Conservation (phyloP, 768 basidiomycete species). For the Tricholoma hemisulphureum region DNA sequence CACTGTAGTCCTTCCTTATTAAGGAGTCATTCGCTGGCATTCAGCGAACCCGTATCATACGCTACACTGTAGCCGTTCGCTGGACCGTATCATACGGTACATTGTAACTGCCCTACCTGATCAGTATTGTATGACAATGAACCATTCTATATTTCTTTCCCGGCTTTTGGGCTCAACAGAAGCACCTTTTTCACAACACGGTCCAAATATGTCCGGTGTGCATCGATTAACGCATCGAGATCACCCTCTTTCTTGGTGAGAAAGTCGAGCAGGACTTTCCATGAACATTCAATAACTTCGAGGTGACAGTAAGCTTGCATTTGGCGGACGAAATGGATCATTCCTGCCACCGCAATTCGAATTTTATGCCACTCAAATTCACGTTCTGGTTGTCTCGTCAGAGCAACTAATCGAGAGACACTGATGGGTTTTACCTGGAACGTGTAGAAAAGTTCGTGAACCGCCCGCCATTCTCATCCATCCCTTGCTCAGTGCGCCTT, state of each 20-base stretch:
- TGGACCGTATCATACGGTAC: too few relatives aligned
- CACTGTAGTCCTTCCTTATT: too few relatives aligned
- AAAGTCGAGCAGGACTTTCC: slow-evolving; percentile 83
- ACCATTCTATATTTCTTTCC: slow-evolving; percentile 65
- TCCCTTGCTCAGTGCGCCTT: slow-evolving; percentile 69
- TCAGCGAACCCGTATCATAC: too few relatives aligned
- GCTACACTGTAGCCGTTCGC: too few relatives aligned
- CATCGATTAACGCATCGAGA: slow-evolving; percentile 88
- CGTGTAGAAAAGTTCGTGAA: slow-evolving; percentile 70
- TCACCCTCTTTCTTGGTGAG: slow-evolving; percentile 89
- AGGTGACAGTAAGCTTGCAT: slow-evolving; percentile 92
- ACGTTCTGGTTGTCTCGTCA: slow-evolving; percentile 46
- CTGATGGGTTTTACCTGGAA: slow-evolving; percentile 60
- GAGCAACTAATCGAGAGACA: neutral
- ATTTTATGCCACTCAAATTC: slow-evolving; percentile 87
- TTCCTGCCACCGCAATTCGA: slow-evolving; percentile 84
- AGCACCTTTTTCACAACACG: slow-evolving; percentile 83
- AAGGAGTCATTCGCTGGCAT: too few relatives aligned
- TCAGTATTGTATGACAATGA: neutral
- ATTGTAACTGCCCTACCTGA: too few relatives aligned
- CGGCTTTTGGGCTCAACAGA: slow-evolving; percentile 63
- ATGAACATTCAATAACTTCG: slow-evolving; percentile 94
- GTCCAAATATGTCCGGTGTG: slow-evolving; percentile 82
- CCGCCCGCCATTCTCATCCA: slow-evolving; percentile 88
- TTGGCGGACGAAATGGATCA: slow-evolving; percentile 96